phyloP scores from a whole-genome alignment of 1,139 yeast species.

The Citeromyces siamensis region DNA sequence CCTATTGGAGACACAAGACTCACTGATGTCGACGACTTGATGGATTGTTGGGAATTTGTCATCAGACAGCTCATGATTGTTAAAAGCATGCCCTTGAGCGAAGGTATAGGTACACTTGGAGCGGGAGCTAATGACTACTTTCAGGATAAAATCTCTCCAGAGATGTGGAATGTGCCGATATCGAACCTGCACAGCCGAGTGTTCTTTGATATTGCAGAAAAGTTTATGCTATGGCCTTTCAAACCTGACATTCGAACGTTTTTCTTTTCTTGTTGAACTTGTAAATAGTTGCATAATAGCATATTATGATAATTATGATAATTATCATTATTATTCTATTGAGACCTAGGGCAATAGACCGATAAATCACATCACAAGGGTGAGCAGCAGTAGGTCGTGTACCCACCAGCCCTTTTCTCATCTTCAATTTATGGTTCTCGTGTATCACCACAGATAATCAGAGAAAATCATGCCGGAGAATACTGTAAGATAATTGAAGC shows the following conservation, averaged over 20 bases:
- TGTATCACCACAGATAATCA: neutral
- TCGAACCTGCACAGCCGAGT: slow-evolving; percentile 41
- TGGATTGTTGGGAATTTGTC: slow-evolving; percentile 56
- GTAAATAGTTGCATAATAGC: too few relatives aligned
- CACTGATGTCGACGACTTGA: slow-evolving; percentile 16
- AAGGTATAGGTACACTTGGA: slow-evolving; percentile 46
- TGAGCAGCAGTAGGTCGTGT: too few relatives aligned
- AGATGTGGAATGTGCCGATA: slow-evolving; percentile 31
- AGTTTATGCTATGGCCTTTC: slow-evolving; percentile 73
- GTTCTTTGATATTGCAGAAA: slow-evolving; percentile 32
- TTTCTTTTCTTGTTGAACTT: too few relatives aligned
- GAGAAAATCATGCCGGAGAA: slow-evolving; percentile 2
- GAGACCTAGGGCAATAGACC: too few relatives aligned
- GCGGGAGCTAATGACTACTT: slow-evolving; percentile 76
- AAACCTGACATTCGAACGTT: slow-evolving; percentile 57
- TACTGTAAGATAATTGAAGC: neutral
- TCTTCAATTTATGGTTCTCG: too few relatives aligned
- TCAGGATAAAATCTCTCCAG: slow-evolving; percentile 24
- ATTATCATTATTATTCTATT: too few relatives aligned
- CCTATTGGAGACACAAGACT: slow-evolving; percentile 2
- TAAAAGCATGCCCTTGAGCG: slow-evolving; percentile 32
- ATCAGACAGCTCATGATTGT: slow-evolving; percentile 51
- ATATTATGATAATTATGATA: too few relatives aligned
- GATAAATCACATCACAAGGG: too few relatives aligned
- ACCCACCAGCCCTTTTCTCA: too few relatives aligned